These are phyloP conservation scores for Climacium dendroides DNA, from an alignment of 225 moss, liverwort and hornwort genomes.

Conservation along the genomic window DNA sequence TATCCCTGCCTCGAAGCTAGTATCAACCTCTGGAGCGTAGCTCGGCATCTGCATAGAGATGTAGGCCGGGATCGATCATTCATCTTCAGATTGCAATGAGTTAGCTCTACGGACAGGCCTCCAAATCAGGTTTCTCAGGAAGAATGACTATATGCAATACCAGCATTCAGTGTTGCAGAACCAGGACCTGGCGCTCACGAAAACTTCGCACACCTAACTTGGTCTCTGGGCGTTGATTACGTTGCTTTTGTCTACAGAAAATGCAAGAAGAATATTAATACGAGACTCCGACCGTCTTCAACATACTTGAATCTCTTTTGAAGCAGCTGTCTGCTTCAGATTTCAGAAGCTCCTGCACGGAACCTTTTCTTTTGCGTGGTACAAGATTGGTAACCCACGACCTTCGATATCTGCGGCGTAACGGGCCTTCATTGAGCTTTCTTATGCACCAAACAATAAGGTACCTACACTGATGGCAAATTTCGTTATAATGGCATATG, in stretches of 20 bases:
- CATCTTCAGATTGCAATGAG: not conserved
- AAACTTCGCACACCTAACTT: too few species aligned
- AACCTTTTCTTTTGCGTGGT: not conserved
- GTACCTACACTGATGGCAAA: not conserved
- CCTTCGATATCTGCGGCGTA: not conserved
- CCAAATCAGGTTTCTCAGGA: not conserved
- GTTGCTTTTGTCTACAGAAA: not conserved
- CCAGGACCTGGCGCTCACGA: not conserved
- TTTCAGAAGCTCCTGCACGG: not conserved
- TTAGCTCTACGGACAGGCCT: not conserved
- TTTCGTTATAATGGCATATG: too few species aligned
- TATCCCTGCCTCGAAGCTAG: not conserved
- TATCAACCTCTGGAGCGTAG: not conserved
- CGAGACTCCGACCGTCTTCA: not conserved
- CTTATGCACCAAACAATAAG: not conserved
- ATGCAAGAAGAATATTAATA: not conserved
- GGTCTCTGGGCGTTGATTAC: not conserved
- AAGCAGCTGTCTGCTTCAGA: not conserved
- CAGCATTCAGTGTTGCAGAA: not conserved
- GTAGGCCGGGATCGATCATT: not conserved
- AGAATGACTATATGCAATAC: not conserved
- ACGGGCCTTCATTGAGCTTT: not conserved
- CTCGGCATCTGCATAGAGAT: not conserved
- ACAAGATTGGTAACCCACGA: too few species aligned
- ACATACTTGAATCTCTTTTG: not conserved